Evolutionary conservation across 768 basidiomycete species (phyloP).

Genomic region (Boletus pseudopeckii): DNA sequence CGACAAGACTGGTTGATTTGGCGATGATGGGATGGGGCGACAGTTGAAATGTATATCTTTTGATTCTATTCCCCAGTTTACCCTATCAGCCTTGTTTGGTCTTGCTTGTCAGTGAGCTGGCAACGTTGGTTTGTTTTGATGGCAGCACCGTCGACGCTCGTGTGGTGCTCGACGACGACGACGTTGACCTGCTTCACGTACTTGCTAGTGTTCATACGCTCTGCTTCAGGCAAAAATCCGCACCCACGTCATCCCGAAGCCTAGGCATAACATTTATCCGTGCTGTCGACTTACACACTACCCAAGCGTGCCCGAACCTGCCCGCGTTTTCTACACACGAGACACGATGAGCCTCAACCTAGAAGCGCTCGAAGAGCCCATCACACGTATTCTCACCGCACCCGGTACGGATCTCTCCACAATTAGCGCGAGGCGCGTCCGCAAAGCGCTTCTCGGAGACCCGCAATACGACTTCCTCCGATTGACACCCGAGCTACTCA

Average conservation of each 20-base stretch:
- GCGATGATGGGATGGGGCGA: conserved; percentile 19
- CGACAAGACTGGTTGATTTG: conserved; percentile 65
- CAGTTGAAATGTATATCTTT: background rate
- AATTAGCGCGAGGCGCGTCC: conserved; percentile 86
- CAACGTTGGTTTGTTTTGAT: conserved; percentile 1
- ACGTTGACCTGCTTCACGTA: conserved; percentile 2
- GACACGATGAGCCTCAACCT: conserved; percentile 51
- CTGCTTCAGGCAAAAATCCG: background rate
- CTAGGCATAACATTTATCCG: background rate
- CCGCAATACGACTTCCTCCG: conserved; percentile 35
- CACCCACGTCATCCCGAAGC: background rate
- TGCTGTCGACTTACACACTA: background rate
- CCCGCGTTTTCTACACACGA: background rate
- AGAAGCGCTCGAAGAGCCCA: conserved; percentile 52
- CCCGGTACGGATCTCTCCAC: conserved; percentile 75
- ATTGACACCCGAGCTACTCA: conserved; percentile 58
- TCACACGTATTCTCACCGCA: conserved; percentile 67
- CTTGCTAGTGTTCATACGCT: background rate
- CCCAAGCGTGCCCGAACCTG: background rate
- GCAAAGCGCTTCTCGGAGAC: conserved; percentile 61
- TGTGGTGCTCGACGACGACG: conserved; percentile 9
- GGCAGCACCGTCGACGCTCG: conserved; percentile 2
- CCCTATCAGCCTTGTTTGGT: conserved; percentile 19
- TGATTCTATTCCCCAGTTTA: background rate
- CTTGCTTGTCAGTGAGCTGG: conserved; percentile 18